phyloP scores from a whole-genome alignment of 2,329 filamentous ascomycete species.

The Pseudophaeomoniella oleicola region DNA sequence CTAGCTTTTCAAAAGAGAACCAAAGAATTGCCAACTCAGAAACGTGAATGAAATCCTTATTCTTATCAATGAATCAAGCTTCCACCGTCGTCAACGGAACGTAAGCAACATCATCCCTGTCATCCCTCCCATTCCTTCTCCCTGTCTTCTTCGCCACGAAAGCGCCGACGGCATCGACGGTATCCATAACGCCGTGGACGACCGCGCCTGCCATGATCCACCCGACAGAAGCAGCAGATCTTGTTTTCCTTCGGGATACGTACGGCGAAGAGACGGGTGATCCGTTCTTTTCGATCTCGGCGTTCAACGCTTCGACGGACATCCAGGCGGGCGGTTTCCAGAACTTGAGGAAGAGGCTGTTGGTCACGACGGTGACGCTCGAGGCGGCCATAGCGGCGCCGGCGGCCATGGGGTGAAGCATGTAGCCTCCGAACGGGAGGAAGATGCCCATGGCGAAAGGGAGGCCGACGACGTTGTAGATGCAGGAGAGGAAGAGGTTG shows the following conservation, averaged over 20 bases:
- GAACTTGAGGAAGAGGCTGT: constrained; percentile 68
- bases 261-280: constrained; percentile 7
- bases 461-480: constrained; percentile 82
- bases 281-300: constrained; percentile 27
- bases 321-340: constrained; percentile 82
- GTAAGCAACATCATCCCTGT: constrained; percentile 16
- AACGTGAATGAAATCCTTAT: no score
- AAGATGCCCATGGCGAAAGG: constrained; percentile 97
- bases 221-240: constrained; percentile 7
- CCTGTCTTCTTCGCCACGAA: constrained; percentile 13
- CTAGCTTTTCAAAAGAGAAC: no score
- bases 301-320: constrained; percentile 52
- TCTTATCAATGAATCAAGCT: no score
- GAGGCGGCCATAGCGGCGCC: constrained; percentile 87
- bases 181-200: constrained; percentile 10
- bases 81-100: constrained; percentile 31
- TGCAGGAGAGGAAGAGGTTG: constrained; percentile 82
- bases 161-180: constrained; percentile 14
- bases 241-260: constrained; percentile 7
- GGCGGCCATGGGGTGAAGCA: constrained; percentile 82
- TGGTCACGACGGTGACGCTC: constrained; percentile 78
- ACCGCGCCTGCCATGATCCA: constrained; percentile 6
- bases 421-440: constrained; percentile 69
- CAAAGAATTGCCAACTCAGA: constrained; percentile 11
- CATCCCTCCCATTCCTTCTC: constrained; percentile 19